Evolutionary conservation across 139 green algal genomes (phyloP), one percentile per base, ranked within the genome.

Genomic region (Monoraphidium neglectum): DNA sequence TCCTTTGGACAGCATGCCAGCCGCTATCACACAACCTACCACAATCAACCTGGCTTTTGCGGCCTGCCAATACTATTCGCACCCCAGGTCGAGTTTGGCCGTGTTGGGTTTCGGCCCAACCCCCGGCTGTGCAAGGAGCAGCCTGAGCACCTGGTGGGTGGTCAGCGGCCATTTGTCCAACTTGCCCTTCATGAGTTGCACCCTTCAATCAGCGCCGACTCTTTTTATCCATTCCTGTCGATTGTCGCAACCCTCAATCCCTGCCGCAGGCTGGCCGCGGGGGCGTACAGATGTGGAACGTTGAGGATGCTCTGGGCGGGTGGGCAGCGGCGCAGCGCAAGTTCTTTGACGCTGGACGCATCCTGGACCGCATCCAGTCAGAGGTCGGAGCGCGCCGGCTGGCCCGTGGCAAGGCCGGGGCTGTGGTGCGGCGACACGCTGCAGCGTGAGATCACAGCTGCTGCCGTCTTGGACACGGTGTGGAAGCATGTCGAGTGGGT

Each of bases 241-340:
- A n/a, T n/a, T n/a, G n/a, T n/a, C n/a, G n/a, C n/a, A 51, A 51
- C 8, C 51, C 24, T 35, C 53, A 53, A 2, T 47, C 24, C 33
- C 10, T 1, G 3, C n/a, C 40, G 36, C 59, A 74, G 51, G 64
- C 33, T 0, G 71, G 77, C 0, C 76, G 79, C 37, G 81, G 85
- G 65, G 65, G 63, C 60, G 40, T 68, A 37, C 43, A 69, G 68
- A 68, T 90, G 37, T 93, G 90, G 88, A 88, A 71, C 0, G 92
- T 95, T n/a, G 92, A 96, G 62, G 73, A 86, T 37, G 84, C 87
- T 85, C 76, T 96, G 37, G 88, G 88, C 21, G 80, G 84, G 26
- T 96, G 92, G 92, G 66, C 79, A 1, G 61, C 46, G 18, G 81
- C 87, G 30, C 88, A 94, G 74, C 26, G 53, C 1, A 81, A 79